phyloP scores from a whole-genome alignment of 495 filamentous ascomycete species.

The Hypomontagnella submonticulosa region DNA sequence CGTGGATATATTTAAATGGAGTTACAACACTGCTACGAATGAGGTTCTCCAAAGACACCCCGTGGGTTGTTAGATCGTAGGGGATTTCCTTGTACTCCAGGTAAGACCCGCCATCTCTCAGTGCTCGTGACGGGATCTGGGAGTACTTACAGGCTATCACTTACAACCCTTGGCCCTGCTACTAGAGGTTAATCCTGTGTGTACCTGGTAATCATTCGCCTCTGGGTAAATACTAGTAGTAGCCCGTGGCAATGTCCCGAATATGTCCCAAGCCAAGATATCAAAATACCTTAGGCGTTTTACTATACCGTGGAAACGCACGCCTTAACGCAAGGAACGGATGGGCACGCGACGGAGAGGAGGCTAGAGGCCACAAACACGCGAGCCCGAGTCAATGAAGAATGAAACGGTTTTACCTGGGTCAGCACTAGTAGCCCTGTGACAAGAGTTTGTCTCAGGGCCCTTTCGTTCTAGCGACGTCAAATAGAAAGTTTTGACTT shows the following conservation, averaged over 20 bases:
- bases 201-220: no score
- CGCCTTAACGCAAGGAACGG: conserved; percentile 9
- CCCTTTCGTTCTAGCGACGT: no score
- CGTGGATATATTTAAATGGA: conserved; percentile 12
- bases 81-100: conserved; percentile 12
- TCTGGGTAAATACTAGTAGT: no score
- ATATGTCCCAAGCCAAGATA: no score
- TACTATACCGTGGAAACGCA: neutral
- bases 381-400: conserved; percentile 27
- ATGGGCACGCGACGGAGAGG: conserved; percentile 6
- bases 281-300: neutral
- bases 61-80: conserved; percentile 14
- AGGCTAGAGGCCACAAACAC: conserved; percentile 12
- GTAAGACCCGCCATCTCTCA: neutral
- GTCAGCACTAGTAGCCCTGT: conserved; percentile 41
- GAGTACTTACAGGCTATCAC: no score
- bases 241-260: no score
- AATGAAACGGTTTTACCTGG: conserved; percentile 1
- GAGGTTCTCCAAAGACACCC: conserved; percentile 9
- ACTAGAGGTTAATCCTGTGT: no score
- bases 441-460: conserved; percentile 3
- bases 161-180: no score
- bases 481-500: no score
- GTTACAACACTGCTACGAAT: conserved; percentile 13
- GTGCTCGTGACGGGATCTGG: neutral